Conservation (phyloP, 495 filamentous ascomycete genomes). For the Amphirosellinia nigrospora region DNA sequence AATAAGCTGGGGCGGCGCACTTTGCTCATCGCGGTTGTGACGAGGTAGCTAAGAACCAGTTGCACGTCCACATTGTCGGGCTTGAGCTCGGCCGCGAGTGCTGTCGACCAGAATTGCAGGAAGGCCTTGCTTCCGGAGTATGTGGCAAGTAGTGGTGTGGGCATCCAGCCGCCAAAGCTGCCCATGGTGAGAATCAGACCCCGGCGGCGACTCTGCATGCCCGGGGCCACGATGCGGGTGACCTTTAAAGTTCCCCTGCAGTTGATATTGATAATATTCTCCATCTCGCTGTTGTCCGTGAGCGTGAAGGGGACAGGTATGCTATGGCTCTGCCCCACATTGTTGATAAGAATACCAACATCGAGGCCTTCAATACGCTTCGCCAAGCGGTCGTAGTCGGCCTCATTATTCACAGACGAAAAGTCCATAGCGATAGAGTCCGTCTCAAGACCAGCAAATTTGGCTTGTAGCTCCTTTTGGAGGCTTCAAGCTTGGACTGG, state of each 20-base stretch:
- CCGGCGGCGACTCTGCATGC: slow-evolving; percentile 79
- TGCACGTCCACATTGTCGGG: slow-evolving; percentile 81
- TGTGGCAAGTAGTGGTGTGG: slow-evolving; percentile 91
- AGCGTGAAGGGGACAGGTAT: slow-evolving; percentile 89
- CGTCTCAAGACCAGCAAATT: slow-evolving; percentile 68
- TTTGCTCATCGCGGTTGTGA: slow-evolving; percentile 96
- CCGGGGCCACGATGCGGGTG: slow-evolving; percentile 82
- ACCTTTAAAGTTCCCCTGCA: slow-evolving; percentile 85
- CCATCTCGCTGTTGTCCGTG: slow-evolving; percentile 78
- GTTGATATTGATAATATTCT: slow-evolving; percentile 93
- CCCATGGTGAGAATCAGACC: slow-evolving; percentile 97
- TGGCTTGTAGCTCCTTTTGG: slow-evolving; percentile 73
- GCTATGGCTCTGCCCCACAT: slow-evolving; percentile 91
- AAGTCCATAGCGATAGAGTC: slow-evolving; percentile 92
- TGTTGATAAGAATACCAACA: slow-evolving; percentile 91
- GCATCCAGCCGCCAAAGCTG: slow-evolving; percentile 87
- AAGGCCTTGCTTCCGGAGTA: slow-evolving; percentile 99
- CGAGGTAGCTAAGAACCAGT: slow-evolving; percentile 86
- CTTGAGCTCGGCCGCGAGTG: slow-evolving; percentile 82
- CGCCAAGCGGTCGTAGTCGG: slow-evolving; percentile 76
- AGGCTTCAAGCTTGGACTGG: slow-evolving; percentile 83
- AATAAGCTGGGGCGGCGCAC: slow-evolving; percentile 74
- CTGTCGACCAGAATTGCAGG: slow-evolving; percentile 92
- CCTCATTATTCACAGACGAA: slow-evolving; percentile 67
- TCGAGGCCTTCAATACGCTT: slow-evolving; percentile 73